Conservation (phyloP, 495 filamentous ascomycete species). For the Neurospora sp. region DNA sequence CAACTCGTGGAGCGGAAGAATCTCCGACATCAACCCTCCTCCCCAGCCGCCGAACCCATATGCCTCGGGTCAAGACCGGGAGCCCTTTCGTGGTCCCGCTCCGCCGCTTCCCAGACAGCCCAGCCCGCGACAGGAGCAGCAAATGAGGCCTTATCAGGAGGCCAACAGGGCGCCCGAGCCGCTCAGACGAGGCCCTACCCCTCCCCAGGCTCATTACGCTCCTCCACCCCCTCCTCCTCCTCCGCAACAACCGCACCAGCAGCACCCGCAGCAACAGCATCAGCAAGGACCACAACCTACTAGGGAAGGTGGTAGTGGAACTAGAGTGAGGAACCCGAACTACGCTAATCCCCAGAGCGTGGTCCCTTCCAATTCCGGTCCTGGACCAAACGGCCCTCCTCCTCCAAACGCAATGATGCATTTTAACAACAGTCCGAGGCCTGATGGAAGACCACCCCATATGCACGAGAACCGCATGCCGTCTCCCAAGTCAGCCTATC, state of each 20-base stretch:
- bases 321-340: constrained; percentile 59
- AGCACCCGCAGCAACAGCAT: constrained; percentile 32
- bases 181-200: constrained; percentile 31
- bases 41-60: constrained; percentile 66
- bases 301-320: constrained; percentile 10
- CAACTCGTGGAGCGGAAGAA: constrained; percentile 64
- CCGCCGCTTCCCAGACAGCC: constrained; percentile 56
- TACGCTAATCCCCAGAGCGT: constrained; percentile 51
- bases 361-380: constrained; percentile 14
- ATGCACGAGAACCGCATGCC: constrained; percentile 74
- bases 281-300: constrained; percentile 17
- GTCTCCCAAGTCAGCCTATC: constrained; percentile 73
- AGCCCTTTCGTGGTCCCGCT: constrained; percentile 49
- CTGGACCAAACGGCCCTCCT: constrained; percentile 23
- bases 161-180: constrained; percentile 40
- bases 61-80: constrained; percentile 48
- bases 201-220: constrained; percentile 51
- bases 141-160: constrained; percentile 64
- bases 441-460: constrained; percentile 61
- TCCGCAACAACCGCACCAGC: constrained; percentile 38
- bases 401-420: constrained; percentile 70
- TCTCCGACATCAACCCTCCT: constrained; percentile 67
- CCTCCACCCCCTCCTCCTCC: constrained; percentile 45
- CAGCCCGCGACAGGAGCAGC: constrained; percentile 61
- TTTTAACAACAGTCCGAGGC: constrained; percentile 71